Conservation (phyloP, 2,329 filamentous ascomycete genomes). For the Epichloe hybrida region DNA sequence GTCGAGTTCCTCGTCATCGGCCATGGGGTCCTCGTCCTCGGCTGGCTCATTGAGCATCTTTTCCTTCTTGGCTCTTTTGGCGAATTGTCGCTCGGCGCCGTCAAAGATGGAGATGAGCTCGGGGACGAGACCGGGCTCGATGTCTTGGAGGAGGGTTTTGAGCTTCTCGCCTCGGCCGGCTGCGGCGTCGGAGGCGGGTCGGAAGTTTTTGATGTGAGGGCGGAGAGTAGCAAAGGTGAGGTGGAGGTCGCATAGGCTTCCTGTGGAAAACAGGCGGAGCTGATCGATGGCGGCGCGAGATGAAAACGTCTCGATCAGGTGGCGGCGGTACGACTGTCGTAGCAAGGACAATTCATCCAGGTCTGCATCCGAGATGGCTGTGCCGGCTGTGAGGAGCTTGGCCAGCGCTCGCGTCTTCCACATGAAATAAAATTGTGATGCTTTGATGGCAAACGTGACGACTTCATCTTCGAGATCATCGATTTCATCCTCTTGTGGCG, state of each 20-base stretch:
- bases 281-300: constrained; percentile 60
- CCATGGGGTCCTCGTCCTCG: constrained; percentile 61
- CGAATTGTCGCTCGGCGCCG: constrained; percentile 61
- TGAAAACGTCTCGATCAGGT: constrained; percentile 55
- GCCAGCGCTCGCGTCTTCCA: constrained; percentile 65
- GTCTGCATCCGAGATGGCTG: constrained; percentile 40
- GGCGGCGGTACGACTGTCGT: constrained; percentile 43
- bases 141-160: constrained; percentile 47
- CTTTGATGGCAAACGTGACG: constrained; percentile 61
- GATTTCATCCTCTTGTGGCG: constrained; percentile 53
- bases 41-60: constrained; percentile 46
- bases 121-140: constrained; percentile 48
- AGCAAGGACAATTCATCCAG: constrained; percentile 46
- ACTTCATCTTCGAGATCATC: constrained; percentile 70
- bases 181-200: constrained; percentile 13
- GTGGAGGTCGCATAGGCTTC: constrained; percentile 69
- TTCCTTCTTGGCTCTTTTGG: constrained; percentile 49
- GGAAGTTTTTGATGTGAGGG: constrained; percentile 32
- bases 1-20: constrained; percentile 42
- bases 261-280: constrained; percentile 60
- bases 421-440: constrained; percentile 81
- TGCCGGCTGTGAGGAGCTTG: constrained; percentile 39
- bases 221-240: constrained; percentile 65
- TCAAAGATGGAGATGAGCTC: constrained; percentile 67
- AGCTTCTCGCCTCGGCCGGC: constrained; percentile 17